A percentile compares a stretch with the other conserved stretches of the same genome.
Evolutionary conservation across 2,329 filamentous ascomycete genomes (phyloP).

Genomic region (Colletotrichum australisinense): DNA sequence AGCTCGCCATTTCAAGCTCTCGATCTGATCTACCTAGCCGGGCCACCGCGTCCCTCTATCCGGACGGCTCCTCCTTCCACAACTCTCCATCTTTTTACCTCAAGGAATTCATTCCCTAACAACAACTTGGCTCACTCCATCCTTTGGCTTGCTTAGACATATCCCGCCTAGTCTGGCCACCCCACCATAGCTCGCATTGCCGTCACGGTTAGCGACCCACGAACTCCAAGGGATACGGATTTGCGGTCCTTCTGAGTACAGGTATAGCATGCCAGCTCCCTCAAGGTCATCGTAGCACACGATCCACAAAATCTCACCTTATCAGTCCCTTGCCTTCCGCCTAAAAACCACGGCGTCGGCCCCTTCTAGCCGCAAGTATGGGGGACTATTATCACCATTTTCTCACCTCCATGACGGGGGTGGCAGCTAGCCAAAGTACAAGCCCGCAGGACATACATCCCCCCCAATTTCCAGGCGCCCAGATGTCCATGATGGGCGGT

Average conservation of each 20-base stretch:
- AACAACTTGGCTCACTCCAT: background rate
- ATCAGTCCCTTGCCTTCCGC: conserved; percentile 4
- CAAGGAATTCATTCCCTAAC: background rate
- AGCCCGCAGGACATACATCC: conserved; percentile 54
- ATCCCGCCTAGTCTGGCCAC: background rate
- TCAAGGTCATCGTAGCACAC: conserved; percentile 18
- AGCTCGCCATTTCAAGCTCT: background rate
- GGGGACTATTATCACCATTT: conserved; percentile 69
- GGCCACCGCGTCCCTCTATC: background rate
- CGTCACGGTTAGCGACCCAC: conserved; percentile 6
- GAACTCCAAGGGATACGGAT: conserved; percentile 15
- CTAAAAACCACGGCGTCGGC: background rate
- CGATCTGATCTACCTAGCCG: background rate
- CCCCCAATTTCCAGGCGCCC: conserved; percentile 47
- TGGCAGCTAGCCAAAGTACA: conserved; percentile 49
- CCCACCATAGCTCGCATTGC: background rate
- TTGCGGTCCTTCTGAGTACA: background rate
- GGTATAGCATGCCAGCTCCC: conserved; percentile 19
- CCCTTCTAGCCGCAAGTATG: conserved; percentile 50
- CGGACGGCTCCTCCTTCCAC: background rate
- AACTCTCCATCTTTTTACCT: background rate
- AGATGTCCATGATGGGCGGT: conserved; percentile 43
- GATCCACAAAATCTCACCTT: conserved; percentile 14
- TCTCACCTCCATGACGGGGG: conserved; percentile 63
- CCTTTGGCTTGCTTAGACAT: background rate